Base-by-base conservation (phyloP, 164 flowering plant species). In the Chloranthus sessilifolius region DNA sequence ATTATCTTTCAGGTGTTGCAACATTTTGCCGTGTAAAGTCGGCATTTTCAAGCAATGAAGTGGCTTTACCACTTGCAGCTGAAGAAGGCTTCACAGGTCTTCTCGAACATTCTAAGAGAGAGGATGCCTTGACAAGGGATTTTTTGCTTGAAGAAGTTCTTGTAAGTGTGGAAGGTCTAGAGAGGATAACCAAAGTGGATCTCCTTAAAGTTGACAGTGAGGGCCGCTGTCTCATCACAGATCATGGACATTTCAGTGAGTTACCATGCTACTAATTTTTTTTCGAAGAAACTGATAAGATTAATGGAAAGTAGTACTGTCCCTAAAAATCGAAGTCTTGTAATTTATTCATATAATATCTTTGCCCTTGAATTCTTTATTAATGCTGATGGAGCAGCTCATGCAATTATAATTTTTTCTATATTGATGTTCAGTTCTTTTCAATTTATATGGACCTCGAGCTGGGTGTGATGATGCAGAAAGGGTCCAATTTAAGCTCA, bases 151-250 rank as follows among this genome's bases (percentile, higher is more conserved):
- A 65, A 24, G 22, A 45, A 27, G 27, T 47, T 49, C 49, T 56
- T 3, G 42, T 43, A n/a, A n/a, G n/a, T n/a, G 67, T 56, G 22
- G 73, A 71, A 62, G 82, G 76, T n/a, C 64, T 83, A 26, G 83
- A 77, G 59, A 80, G 61, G 26, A 80, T 77, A 53, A 43, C 67
- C 11, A 65, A 43, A 50, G 84, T 78, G 28, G 92, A 86, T 61
- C 86, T 89, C 58, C 70, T 78, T 28, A 74, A 73, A 61, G 66
- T 94, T 61, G 99, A 89, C 50, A 69, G 83, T 36, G 97, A 94
- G 70, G 99, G 99, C 20, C 92, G 97, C n/a, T 94, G 99, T 64
- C 40, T 94, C 26, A 70, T 89, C 53, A 89, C 99, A 9, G 99
- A 94, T 76, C 99, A 94, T 74, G 82, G 86, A 5, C 96, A 89